phyloP scores from a whole-genome alignment of 176 grass and related monocot species.

The Guadua angustifolia region DNA sequence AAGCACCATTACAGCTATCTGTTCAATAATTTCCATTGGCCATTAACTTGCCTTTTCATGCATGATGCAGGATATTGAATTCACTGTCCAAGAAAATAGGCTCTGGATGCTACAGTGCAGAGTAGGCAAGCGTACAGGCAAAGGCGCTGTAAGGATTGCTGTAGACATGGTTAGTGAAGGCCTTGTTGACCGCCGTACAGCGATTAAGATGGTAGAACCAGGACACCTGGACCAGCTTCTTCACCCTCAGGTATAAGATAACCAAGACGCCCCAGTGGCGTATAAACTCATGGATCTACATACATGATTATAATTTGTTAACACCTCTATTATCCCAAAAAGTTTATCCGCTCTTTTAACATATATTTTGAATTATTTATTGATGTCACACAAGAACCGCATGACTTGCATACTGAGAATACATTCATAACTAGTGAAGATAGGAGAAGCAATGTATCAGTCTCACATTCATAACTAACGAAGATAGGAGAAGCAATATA shows the following conservation, averaged over 20 bases:
- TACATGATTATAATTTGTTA: slow-evolving; percentile 1
- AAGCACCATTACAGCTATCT: slow-evolving; percentile 18
- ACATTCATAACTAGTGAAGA: slow-evolving; percentile 4
- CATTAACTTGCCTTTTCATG: slow-evolving; percentile 16
- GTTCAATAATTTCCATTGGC: not conserved
- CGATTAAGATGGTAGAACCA: slow-evolving; percentile 95
- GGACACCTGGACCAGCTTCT: slow-evolving; percentile 97
- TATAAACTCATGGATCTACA: not conserved
- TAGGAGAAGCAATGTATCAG: not conserved
- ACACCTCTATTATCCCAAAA: not conserved
- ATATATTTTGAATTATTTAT: not conserved
- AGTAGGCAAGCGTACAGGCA: slow-evolving; percentile 84
- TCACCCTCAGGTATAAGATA: slow-evolving; percentile 85
- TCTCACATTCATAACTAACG: not conserved
- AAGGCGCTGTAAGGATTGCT: slow-evolving; percentile 89
- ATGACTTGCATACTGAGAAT: not conserved
- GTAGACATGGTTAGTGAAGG: slow-evolving; percentile 89
- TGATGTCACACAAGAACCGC: not conserved
- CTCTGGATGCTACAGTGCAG: slow-evolving; percentile 99
- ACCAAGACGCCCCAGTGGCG: not conserved
- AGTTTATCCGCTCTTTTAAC: not conserved
- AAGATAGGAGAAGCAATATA: not conserved
- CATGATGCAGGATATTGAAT: slow-evolving; percentile 84
- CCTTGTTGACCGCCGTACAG: slow-evolving; percentile 61
- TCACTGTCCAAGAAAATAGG: slow-evolving; percentile 96